Base-by-base conservation (phyloP, 495 filamentous ascomycete species). In the Thermothielavioides terrestris region DNA sequence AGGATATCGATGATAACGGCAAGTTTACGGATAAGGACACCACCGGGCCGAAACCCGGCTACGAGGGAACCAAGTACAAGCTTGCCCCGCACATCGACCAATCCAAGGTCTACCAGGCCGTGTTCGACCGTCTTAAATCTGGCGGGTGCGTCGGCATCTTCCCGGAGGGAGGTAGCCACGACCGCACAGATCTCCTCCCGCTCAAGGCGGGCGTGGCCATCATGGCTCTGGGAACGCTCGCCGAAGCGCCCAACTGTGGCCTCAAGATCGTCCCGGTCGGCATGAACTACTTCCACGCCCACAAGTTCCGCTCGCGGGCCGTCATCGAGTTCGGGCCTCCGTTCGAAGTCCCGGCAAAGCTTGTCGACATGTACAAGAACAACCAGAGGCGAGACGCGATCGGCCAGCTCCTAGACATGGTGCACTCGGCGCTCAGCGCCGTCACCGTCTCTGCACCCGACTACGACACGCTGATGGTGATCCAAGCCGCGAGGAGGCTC, bases 241-340 rank as follows among this genome's bases (percentile, higher is more conserved):
- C 86, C n/a, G 82, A 85, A 34, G 78, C 88, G 40, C 92, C 90
- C 4, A 77, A 94, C 54, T 95, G 85, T 62, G 89, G 85, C n/a
- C 63, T 99, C 54, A 94, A 88, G 65, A 97, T 99, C 58, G 86
- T 99, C n/a, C 94, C 94, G n/a, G 91, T 89, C 42, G 94, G 94
- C 52, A 97, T 97, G 92, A 99, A 99, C 62, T 99, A 99, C 68
- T 99, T 99, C 69, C 92, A 99, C 68, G 86, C 92, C 4, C 92
- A 99, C 70, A 99, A 97, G 64, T 99, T 99, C 68, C 83, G 92
- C 15, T 99, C 92, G 42, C 78, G 92, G 62, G 94, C 94, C 31
- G 92, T 99, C 2, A 80, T 99, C 51, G 92, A 99, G 57, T 99
- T 99, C 63, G 92, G 94, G 18, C 81, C 76, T 22, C 89, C 92